These are phyloP conservation scores for Ceratocystis alfenasii DNA, from an alignment of 2,329 filamentous ascomycete genomes.

Conservation along the genomic window DNA sequence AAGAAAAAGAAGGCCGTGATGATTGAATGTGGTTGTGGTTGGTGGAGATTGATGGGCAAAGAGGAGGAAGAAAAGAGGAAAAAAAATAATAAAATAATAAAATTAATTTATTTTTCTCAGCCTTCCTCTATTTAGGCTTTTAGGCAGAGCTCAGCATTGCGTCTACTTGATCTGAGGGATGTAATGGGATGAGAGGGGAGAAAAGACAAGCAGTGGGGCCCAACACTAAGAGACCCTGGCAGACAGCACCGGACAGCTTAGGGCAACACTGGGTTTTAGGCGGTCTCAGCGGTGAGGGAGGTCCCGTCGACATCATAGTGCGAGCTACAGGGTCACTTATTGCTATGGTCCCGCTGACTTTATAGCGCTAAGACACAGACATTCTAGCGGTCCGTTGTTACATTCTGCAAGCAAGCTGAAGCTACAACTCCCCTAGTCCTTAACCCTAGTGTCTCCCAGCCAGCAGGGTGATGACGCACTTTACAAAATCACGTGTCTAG, in stretches of 20 bases:
- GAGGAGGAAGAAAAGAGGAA: background rate
- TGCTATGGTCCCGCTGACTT: background rate
- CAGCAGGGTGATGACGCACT: conserved; percentile 1
- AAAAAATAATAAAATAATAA: background rate
- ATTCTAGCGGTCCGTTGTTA: background rate
- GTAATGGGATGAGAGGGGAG: background rate
- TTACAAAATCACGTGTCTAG: background rate
- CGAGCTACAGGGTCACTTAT: too few relatives aligned
- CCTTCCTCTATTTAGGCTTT: background rate
- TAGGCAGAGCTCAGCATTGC: conserved; percentile 6
- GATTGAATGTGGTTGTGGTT: background rate
- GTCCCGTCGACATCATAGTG: background rate
- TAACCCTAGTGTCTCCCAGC: background rate
- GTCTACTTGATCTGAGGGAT: background rate
- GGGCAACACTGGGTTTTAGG: too few relatives aligned
- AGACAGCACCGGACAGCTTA: too few relatives aligned
- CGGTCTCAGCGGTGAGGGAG: background rate
- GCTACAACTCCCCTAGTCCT: background rate
- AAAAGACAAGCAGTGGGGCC: background rate
- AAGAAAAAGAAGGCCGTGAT: background rate
- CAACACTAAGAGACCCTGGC: too few relatives aligned
- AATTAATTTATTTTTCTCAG: background rate
- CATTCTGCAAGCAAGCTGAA: background rate
- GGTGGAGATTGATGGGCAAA: background rate
- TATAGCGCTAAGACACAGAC: background rate